phyloP scores from a whole-genome alignment of 805 yeast genomes.

The Wickerhamiella bombiphila region DNA sequence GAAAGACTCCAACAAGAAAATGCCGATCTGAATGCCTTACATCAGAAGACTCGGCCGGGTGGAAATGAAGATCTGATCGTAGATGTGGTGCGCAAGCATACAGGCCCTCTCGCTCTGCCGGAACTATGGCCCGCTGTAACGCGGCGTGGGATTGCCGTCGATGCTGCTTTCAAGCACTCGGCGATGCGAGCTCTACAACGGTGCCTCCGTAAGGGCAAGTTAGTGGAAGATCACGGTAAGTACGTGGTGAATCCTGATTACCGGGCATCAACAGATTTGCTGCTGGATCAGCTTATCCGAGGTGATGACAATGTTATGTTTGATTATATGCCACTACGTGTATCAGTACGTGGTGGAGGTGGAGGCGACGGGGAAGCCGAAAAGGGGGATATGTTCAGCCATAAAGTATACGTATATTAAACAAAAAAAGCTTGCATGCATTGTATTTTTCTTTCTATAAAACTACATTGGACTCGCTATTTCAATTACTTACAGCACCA shows the following conservation, averaged over 20 bases:
- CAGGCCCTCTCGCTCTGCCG: constrained; percentile 16
- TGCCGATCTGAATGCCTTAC: constrained; percentile 13
- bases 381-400: constrained; percentile 26
- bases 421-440: neutral
- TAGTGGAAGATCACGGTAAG: constrained; percentile 20
- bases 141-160: constrained; percentile 19
- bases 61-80: constrained; percentile 25
- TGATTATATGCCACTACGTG: constrained; percentile 24
- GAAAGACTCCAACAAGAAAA: constrained; percentile 23
- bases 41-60: constrained; percentile 15
- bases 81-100: constrained; percentile 19
- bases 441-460: neutral
- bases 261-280: constrained; percentile 23
- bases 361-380: constrained; percentile 17
- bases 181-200: constrained; percentile 27
- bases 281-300: constrained; percentile 22
- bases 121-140: constrained; percentile 16
- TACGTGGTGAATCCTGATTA: constrained; percentile 22
- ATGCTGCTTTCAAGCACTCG: constrained; percentile 23
- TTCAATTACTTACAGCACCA: too few relatives aligned
- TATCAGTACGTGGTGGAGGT: constrained; percentile 19
- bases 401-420: constrained; percentile 18
- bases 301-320: constrained; percentile 26
- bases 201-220: constrained; percentile 24
- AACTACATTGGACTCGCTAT: too few relatives aligned